These are phyloP conservation scores for Flaveria robusta DNA, from an alignment of 129 eudicot species.

Conservation along the genomic window DNA sequence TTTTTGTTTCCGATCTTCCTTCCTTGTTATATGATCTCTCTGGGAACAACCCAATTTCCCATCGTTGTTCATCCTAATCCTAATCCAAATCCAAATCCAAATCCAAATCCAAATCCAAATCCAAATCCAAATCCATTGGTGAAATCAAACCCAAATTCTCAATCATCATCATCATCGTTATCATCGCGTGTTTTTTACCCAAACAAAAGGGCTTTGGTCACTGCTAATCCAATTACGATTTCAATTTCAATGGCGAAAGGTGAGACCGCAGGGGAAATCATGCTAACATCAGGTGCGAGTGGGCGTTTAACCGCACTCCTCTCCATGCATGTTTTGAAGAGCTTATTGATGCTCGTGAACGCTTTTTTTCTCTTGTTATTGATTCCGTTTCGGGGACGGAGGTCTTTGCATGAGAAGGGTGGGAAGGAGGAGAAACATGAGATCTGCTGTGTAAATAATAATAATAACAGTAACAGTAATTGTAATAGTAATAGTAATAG, in stretches of 20 bases:
- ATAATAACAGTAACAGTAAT: too few relatives aligned
- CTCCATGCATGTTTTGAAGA: constrained; percentile 54
- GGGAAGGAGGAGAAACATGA: constrained; percentile 20
- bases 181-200: constrained; percentile 11
- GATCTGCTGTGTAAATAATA: too few relatives aligned
- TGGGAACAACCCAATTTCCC: constrained; percentile 15
- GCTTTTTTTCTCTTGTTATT: constrained; percentile 58
- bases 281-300: constrained; percentile 82
- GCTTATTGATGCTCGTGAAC: constrained; percentile 51
- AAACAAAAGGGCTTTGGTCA: background rate
- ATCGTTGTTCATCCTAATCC: constrained; percentile 15
- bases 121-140: too few relatives aligned
- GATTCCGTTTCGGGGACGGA: constrained; percentile 69
- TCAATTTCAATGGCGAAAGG: constrained; percentile 28
- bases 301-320: constrained; percentile 74
- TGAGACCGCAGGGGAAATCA: constrained; percentile 36
- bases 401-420: constrained; percentile 27
- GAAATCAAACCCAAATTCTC: constrained; percentile 17
- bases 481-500: too few relatives aligned
- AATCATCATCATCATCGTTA: background rate
- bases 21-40: constrained; percentile 43
- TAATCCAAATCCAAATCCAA: too few relatives aligned
- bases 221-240: too few relatives aligned
- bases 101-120: too few relatives aligned
- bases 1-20: constrained; percentile 28